These are phyloP conservation scores for Coleophoma crateriformis DNA, from an alignment of 2,329 filamentous ascomycete species.

Conservation along the genomic window DNA sequence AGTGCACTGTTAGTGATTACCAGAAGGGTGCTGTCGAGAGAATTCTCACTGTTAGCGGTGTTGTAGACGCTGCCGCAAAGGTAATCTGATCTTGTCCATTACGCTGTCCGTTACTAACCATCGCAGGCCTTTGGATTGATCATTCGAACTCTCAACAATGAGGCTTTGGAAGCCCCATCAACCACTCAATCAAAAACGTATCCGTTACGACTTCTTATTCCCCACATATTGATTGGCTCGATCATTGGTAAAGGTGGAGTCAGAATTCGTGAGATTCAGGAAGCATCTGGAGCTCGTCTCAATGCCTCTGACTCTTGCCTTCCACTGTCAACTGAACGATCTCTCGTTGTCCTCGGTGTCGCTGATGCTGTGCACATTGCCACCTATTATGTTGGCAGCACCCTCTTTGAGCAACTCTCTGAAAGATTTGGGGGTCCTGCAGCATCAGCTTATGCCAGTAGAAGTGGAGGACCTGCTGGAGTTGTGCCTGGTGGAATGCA, in stretches of 20 bases:
- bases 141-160: slow-evolving; percentile 96
- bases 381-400: slow-evolving; percentile 97
- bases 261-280: slow-evolving; percentile 96
- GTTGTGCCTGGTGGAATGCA: slow-evolving; percentile 97
- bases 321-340: slow-evolving; percentile 91
- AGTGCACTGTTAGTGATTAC: slow-evolving; percentile 98
- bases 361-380: slow-evolving; percentile 98
- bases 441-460: slow-evolving; percentile 94
- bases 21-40: slow-evolving; percentile 95
- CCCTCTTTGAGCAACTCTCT: slow-evolving; percentile 94
- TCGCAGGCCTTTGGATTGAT: slow-evolving; percentile 89
- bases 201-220: slow-evolving; percentile 88
- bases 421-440: slow-evolving; percentile 94
- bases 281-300: slow-evolving; percentile 90
- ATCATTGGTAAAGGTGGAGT: slow-evolving; percentile 98
- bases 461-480: slow-evolving; percentile 87
- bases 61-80: slow-evolving; percentile 95
- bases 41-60: slow-evolving; percentile 93
- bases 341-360: slow-evolving; percentile 95
- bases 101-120: no score
- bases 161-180: slow-evolving; percentile 81
- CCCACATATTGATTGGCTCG: slow-evolving; percentile 94
- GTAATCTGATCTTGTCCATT: slow-evolving; percentile 36
- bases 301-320: slow-evolving; percentile 96
- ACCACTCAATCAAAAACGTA: slow-evolving; percentile 96